Conservation (phyloP, 768 basidiomycete genomes). For the Hericium alpestre region DNA sequence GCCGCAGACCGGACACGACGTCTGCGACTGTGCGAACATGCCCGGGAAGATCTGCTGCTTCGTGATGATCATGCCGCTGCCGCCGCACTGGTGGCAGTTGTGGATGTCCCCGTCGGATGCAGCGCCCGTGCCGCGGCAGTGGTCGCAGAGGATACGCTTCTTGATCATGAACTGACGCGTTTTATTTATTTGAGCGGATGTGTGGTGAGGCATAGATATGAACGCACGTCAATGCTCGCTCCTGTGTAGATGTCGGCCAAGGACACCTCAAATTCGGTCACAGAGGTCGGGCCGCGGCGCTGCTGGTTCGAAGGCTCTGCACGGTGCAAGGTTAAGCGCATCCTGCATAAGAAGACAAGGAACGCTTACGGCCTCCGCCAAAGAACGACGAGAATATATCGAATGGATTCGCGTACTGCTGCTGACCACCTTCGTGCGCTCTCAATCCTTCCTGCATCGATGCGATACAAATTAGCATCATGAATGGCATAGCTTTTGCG, state of each 20-base stretch:
- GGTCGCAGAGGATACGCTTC: conserved; percentile 89
- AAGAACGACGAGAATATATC: conserved; percentile 94
- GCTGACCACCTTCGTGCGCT: conserved; percentile 81
- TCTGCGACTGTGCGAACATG: conserved; percentile 86
- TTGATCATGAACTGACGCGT: conserved; percentile 73
- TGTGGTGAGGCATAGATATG: neutral
- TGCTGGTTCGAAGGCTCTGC: conserved; percentile 37
- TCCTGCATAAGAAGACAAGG: neutral
- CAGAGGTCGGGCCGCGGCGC: conserved; percentile 63
- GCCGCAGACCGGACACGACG: conserved; percentile 71
- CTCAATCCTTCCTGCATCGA: conserved; percentile 70
- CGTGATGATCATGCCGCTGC: conserved; percentile 73
- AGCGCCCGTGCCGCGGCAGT: conserved; percentile 93
- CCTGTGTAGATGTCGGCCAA: conserved; percentile 87
- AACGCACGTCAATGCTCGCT: conserved; percentile 66
- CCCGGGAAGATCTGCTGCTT: conserved; percentile 96
- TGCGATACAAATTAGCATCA: no score
- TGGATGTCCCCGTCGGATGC: conserved; percentile 83
- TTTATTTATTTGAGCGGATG: neutral
- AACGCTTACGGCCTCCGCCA: conserved; percentile 59
- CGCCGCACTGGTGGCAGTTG: conserved; percentile 74
- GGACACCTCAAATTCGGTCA: conserved; percentile 78
- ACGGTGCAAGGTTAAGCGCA: neutral
- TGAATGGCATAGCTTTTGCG: no score
- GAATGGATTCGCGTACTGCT: conserved; percentile 72